A percentile compares a stretch with the other conserved stretches of the same genome.
Conservation (phyloP, 495 filamentous ascomycete genomes). For the Schizothecium vesticola region DNA sequence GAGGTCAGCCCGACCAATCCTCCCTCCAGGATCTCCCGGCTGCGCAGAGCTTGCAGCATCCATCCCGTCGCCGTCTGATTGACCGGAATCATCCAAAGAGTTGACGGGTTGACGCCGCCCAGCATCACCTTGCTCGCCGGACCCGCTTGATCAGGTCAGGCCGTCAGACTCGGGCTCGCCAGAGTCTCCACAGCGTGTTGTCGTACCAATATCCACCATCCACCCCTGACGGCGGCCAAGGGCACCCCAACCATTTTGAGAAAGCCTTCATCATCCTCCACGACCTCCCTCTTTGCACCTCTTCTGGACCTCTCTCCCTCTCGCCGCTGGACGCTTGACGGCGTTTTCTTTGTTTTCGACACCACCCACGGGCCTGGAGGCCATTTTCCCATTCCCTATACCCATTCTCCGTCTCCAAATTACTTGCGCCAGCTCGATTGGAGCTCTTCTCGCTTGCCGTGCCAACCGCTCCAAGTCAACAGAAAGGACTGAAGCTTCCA, state of each 20-base stretch:
- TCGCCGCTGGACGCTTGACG: neutral
- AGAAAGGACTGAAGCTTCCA: neutral
- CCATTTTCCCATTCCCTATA: neutral
- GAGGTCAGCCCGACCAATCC: neutral
- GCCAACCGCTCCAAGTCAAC: neutral
- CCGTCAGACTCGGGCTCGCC: neutral
- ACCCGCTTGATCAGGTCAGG: neutral
- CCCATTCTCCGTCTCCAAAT: neutral
- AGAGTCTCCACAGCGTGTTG: neutral
- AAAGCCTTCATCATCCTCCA: neutral
- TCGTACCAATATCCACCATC: neutral
- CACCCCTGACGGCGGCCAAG: neutral
- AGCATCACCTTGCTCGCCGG: neutral
- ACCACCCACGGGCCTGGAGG: neutral
- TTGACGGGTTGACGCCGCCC: neutral
- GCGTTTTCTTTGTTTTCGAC: conserved; percentile 10
- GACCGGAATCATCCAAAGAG: neutral
- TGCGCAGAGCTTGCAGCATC: neutral
- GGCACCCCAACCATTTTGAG: neutral
- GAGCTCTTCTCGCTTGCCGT: neutral
- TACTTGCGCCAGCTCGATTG: neutral
- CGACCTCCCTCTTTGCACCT: neutral
- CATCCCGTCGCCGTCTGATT: neutral
- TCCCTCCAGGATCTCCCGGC: neutral
- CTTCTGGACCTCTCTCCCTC: neutral